Conservation (phyloP, 2,329 filamentous ascomycete species). For the Beauveria sp. region DNA sequence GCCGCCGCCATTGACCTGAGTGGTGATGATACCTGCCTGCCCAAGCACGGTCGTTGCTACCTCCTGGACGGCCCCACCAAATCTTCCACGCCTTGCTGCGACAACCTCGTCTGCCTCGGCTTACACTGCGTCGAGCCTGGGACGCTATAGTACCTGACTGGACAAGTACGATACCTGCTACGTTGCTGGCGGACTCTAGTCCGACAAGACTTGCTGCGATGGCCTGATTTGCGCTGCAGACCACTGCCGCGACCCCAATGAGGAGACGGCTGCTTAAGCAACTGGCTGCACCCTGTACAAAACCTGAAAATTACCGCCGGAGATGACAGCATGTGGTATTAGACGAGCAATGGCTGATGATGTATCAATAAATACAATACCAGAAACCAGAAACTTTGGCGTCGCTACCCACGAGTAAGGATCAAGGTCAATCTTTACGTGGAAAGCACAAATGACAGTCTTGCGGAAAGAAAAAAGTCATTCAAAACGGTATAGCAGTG, state of each 20-base stretch:
- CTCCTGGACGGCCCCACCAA: not conserved
- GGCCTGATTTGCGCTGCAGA: not conserved
- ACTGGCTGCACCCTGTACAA: not conserved
- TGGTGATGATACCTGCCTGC: not conserved
- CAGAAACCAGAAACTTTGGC: no score
- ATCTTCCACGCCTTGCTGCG: not conserved
- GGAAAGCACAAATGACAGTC: not conserved
- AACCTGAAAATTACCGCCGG: not conserved
- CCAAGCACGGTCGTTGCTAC: constrained; percentile 3
- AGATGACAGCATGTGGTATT: not conserved
- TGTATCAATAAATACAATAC: no score
- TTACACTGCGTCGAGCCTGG: not conserved
- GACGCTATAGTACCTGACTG: not conserved
- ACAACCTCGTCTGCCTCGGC: not conserved
- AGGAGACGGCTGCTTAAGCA: constrained; percentile 1
- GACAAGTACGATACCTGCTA: constrained; percentile 2
- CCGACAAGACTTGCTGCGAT: not conserved
- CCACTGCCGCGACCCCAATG: not conserved
- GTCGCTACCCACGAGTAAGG: no score
- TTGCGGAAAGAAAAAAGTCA: not conserved
- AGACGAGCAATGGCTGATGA: no score
- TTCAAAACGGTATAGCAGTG: no score
- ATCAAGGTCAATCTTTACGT: not conserved
- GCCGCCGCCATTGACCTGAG: not conserved
- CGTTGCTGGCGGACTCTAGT: not conserved